These are phyloP conservation scores for Penicillium egyptiacum DNA, from an alignment of 495 filamentous ascomycete genomes.

Conservation along the genomic window DNA sequence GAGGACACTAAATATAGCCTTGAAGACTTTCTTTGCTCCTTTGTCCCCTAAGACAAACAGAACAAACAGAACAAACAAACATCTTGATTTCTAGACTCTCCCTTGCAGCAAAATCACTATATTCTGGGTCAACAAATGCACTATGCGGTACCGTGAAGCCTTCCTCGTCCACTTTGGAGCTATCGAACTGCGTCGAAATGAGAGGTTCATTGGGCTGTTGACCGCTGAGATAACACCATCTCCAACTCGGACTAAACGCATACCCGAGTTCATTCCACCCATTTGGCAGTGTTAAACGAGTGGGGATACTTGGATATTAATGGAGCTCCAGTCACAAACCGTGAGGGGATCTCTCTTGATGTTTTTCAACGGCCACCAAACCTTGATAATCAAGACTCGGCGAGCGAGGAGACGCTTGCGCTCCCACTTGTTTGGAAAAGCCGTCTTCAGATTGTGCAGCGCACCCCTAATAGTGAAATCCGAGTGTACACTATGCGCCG, in stretches of 20 bases:
- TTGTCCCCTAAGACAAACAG: neutral
- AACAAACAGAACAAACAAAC: constrained; percentile 15
- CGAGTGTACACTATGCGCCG: constrained; percentile 27
- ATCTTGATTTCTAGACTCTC: constrained; percentile 56
- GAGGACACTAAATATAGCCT: constrained; percentile 3
- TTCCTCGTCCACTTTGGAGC: constrained; percentile 20
- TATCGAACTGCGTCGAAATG: constrained; percentile 36
- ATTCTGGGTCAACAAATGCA: constrained; percentile 50
- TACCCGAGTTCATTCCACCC: constrained; percentile 24
- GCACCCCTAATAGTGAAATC: constrained; percentile 19
- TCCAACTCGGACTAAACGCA: constrained; percentile 18
- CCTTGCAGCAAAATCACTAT: constrained; percentile 39
- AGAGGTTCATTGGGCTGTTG: constrained; percentile 29
- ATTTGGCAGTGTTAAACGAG: constrained; percentile 14
- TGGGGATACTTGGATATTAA: constrained; percentile 21
- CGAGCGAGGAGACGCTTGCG: constrained; percentile 51
- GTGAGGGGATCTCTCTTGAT: constrained; percentile 55
- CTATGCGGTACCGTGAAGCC: constrained; percentile 46
- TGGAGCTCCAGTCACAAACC: constrained; percentile 33
- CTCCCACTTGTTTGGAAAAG: constrained; percentile 36
- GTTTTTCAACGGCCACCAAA: constrained; percentile 62
- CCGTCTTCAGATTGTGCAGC: constrained; percentile 12
- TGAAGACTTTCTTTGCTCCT: neutral
- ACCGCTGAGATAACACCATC: constrained; percentile 31
- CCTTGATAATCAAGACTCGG: constrained; percentile 62